Evolutionary conservation across 257 asterid species (phyloP).

Genomic region (Nicotiana tabacum): DNA sequence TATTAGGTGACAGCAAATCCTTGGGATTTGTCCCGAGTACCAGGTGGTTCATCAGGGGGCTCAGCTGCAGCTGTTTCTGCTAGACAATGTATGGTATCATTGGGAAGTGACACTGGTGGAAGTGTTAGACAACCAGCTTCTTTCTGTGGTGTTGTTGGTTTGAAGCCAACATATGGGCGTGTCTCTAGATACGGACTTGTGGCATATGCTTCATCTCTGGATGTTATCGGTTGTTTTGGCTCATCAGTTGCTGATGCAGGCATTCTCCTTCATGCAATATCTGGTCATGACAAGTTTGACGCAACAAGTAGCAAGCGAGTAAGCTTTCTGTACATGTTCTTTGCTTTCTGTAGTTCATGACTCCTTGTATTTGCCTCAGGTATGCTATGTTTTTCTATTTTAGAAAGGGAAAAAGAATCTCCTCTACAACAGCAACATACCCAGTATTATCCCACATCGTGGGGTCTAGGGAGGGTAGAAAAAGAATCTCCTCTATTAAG

Average conservation of each 20-base stretch:
- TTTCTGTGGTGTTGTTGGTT: conserved; percentile 92
- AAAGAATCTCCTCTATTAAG: background rate
- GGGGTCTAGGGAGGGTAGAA: background rate
- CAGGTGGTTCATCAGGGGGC: conserved; percentile 99
- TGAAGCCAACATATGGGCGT: conserved; percentile 97
- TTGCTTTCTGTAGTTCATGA: background rate
- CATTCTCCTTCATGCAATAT: conserved; percentile 63
- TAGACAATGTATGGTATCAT: conserved; percentile 85
- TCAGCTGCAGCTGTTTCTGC: conserved; percentile 99
- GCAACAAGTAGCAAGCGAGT: conserved; percentile 84
- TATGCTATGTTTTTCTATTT: background rate
- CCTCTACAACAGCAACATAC: background rate
- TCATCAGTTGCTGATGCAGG: conserved; percentile 97
- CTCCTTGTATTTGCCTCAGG: background rate
- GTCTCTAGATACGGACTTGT: conserved; percentile 97
- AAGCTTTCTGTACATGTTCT: conserved; percentile 9
- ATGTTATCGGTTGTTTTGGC: conserved; percentile 97
- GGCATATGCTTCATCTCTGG: conserved; percentile 95
- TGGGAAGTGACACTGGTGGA: conserved; percentile 99
- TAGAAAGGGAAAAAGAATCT: background rate
- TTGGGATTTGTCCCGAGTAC: conserved; percentile 95
- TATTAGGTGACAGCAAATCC: conserved; percentile 97
- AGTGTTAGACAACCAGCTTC: conserved; percentile 99
- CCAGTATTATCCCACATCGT: too few species aligned
- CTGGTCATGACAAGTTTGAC: conserved; percentile 88